Evolutionary conservation across 1,139 yeast species (phyloP), one percentile per base, ranked within the genome.

Genomic region (Pichia norvegensis): DNA sequence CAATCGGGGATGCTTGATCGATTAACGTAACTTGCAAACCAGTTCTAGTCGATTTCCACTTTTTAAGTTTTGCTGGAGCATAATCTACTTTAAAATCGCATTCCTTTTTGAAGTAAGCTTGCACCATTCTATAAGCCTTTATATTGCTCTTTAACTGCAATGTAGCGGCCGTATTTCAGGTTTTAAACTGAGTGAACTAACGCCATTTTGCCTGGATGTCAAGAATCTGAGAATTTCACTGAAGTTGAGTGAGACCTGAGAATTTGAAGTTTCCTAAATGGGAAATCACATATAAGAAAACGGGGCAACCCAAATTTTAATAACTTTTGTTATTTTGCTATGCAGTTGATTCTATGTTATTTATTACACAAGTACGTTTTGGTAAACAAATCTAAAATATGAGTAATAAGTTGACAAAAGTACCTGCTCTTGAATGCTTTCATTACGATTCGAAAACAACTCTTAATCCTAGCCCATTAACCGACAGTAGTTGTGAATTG

Each of bases 1-100:
- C 97, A 29, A 88, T 73, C 1, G 98, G 97, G 2, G 95, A 81
- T 17, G 88, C 82, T 58, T 85, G 86, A 60, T 83, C 74, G 40
- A 92, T 73, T 54, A 86, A 75, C 8, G 85, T 82, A 31, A 90
- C 66, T 62, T 85, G 94, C 31, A 92, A 73, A 0, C 96, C 96
- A 0, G 97, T 87, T 48, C 92, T 71, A 19, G 64, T 55, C 1
- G 95, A 84, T 45, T 69, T 67, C 94, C 94, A 86, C 58, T 81
- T 81, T 54, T 77, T 75, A 49, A 84, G 69, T n/a, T 63, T 60
- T 0, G 81, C 70, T 1, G 87, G 85, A 2, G 85, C 81, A 58
- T 77, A 81, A 33, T 74, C 79, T 33, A 79, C 81, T 38, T 71
- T 73, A 56, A 80, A 79, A 14, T 74, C 63, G 3, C 78, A 61